A percentile compares a stretch with the other conserved stretches of the same genome.
phyloP scores from a whole-genome alignment of 129 eudicot species.

The Tagetes erecta region DNA sequence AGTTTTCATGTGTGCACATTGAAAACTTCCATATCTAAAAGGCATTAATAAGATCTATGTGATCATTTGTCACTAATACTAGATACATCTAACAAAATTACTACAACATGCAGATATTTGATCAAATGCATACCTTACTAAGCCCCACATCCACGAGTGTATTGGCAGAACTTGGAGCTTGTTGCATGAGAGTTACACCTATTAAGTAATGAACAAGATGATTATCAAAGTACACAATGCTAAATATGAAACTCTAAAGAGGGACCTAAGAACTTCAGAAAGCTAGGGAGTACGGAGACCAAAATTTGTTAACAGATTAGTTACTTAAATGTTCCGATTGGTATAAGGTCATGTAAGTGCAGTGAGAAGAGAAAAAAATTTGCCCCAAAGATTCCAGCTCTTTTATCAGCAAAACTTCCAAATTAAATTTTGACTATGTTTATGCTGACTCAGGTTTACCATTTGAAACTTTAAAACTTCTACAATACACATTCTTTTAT shows the following conservation, averaged over 20 bases:
- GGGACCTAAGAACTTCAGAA: background rate
- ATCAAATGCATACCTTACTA: conserved; percentile 56
- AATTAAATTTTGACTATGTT: background rate
- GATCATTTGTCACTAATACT: conserved; percentile 16
- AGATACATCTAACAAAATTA: conserved; percentile 20
- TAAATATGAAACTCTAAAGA: conserved; percentile 2
- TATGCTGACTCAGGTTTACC: background rate
- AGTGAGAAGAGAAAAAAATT: background rate
- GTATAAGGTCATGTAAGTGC: conserved; percentile 20
- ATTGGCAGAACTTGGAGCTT: conserved; percentile 51
- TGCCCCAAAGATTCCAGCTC: background rate
- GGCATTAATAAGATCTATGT: conserved; percentile 19
- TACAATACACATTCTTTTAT: background rate
- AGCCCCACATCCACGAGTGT: conserved; percentile 93
- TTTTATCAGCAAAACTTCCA: background rate
- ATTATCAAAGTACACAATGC: conserved; percentile 14
- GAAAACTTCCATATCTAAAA: background rate
- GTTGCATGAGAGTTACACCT: conserved; percentile 70
- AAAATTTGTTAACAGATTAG: background rate
- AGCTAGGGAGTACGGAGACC: background rate
- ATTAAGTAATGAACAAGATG: conserved; percentile 12
- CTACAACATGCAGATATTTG: background rate
- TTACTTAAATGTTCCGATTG: background rate
- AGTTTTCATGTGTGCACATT: background rate
- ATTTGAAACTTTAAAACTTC: background rate